Base-by-base conservation (phyloP, 2,329 filamentous ascomycete genomes). In the Davidsoniella eucalypti region DNA sequence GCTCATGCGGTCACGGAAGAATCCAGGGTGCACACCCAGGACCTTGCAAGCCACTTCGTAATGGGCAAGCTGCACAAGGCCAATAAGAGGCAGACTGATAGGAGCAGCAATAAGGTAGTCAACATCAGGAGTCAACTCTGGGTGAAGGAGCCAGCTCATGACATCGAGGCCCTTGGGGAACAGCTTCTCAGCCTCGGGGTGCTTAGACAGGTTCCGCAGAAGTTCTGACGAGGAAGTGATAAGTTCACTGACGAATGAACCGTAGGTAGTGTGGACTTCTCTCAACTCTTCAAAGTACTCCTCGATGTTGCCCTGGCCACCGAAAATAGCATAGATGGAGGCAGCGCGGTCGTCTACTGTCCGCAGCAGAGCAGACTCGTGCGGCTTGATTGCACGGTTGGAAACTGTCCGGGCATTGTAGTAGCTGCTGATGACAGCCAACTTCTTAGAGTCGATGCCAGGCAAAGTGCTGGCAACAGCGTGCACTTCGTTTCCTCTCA, bases 231-330 rank as follows among this genome's bases (percentile, higher is more conserved):
- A 82, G 21, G 80, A 76, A 25, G 75, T 74, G 60, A 98, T 76
- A 56, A 96, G 79, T 56, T 93, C 87, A 57, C 86, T 83, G 4
- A 95, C 79, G 57, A 98, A 93, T 25, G 84, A 84, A 10, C 85
- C 82, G 67, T 98, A 98, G 53, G 88, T 94, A 59, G 73, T 80
- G 70, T 90, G 90, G 52, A 96, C 77, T 64, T 94, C 84, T 51
- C 92, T 81, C 55, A 98, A 76, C 70, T 98, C 92, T 58, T 98
- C 90, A 61, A 98, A 98, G 68, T 98, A 98, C 68, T 98, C 93
- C 67, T 98, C 90, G 56, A 98, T 96, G 66, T 98, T 98, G 59
- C 92, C 92, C 65, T 98, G 92, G 5, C 92, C 92, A 54, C 92
- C 92, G 58, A 96, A 94, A 55, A 98, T 87, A 56, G 82, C 88